Conservation (phyloP, 2,329 filamentous ascomycete species). For the Fusarium nanum region DNA sequence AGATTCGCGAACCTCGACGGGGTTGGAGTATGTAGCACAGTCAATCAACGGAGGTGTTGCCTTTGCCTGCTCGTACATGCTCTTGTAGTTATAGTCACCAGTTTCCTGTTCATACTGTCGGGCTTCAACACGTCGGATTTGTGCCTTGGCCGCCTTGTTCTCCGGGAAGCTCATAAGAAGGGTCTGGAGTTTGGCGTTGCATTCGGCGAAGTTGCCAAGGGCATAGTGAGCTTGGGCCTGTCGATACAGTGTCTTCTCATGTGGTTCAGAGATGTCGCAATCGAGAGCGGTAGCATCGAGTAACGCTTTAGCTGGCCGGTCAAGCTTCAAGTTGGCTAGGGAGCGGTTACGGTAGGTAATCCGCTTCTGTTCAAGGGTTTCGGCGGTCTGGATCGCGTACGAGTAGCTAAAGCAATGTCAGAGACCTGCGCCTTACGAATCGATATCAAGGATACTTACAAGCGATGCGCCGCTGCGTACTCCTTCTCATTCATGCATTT, state of each 20-base stretch:
- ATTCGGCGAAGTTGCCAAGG: slow-evolving; percentile 54
- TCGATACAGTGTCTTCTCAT: slow-evolving; percentile 58
- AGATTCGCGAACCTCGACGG: neutral
- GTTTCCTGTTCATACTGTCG: neutral
- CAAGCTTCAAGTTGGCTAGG: slow-evolving; percentile 48
- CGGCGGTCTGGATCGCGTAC: neutral
- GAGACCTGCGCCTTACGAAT: rapidly evolving
- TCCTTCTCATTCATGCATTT: slow-evolving; percentile 38
- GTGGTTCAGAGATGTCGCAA: slow-evolving; percentile 40
- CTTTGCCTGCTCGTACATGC: neutral
- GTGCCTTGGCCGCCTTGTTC: neutral
- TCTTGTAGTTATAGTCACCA: neutral
- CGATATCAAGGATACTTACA: slow-evolving; percentile 44
- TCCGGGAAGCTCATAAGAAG: neutral
- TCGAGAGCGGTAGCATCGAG: slow-evolving; percentile 40
- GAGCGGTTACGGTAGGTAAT: slow-evolving; percentile 53
- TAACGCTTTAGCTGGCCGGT: slow-evolving; percentile 48
- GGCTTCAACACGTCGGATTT: rapidly evolving
- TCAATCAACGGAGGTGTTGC: neutral
- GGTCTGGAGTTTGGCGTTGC: neutral
- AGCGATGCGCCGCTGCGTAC: slow-evolving; percentile 47
- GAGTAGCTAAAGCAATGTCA: slow-evolving; percentile 4
- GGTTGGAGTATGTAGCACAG: neutral
- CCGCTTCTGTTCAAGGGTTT: slow-evolving; percentile 48
- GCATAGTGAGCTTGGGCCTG: slow-evolving; percentile 59